Conservation (phyloP, 306 rosid genomes). For the Abrus pulchellus region DNA sequence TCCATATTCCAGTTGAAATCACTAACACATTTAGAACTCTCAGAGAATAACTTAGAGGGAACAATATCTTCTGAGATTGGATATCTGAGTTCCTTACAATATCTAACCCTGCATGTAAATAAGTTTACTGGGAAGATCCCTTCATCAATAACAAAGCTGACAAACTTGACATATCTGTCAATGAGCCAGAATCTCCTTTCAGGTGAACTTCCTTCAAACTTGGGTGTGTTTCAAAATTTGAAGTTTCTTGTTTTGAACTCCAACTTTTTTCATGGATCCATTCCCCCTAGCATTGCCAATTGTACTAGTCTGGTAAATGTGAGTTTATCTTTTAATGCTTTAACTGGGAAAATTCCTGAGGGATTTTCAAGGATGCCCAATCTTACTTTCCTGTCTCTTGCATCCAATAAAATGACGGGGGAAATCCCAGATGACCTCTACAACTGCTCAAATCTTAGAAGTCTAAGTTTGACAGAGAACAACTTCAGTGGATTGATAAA, state of each 20-base stretch:
- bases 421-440: slow-evolving; percentile 82
- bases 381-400: slow-evolving; percentile 66
- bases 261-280: slow-evolving; percentile 63
- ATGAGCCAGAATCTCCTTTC: slow-evolving; percentile 71
- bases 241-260: slow-evolving; percentile 55
- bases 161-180: slow-evolving; percentile 68
- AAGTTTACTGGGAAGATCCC: slow-evolving; percentile 75
- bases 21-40: slow-evolving; percentile 67
- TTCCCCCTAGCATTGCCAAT: slow-evolving; percentile 78
- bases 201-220: slow-evolving; percentile 77
- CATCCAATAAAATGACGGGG: slow-evolving; percentile 69
- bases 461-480: slow-evolving; percentile 62
- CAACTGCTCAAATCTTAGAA: slow-evolving; percentile 70
- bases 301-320: slow-evolving; percentile 65
- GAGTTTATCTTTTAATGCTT: slow-evolving; percentile 56
- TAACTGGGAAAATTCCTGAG: slow-evolving; percentile 74
- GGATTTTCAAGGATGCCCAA: slow-evolving; percentile 71
- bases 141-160: slow-evolving; percentile 71
- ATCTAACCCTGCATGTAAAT: slow-evolving; percentile 71
- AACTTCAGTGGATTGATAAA: slow-evolving; percentile 69
- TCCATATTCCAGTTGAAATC: slow-evolving; percentile 69
- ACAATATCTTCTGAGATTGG: slow-evolving; percentile 73
- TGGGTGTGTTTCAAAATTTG: slow-evolving; percentile 75
- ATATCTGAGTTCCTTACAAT: slow-evolving; percentile 66
- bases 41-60: slow-evolving; percentile 74